Base-by-base conservation (phyloP, 345 rosid species). In the Eucalyptus polybractea region DNA sequence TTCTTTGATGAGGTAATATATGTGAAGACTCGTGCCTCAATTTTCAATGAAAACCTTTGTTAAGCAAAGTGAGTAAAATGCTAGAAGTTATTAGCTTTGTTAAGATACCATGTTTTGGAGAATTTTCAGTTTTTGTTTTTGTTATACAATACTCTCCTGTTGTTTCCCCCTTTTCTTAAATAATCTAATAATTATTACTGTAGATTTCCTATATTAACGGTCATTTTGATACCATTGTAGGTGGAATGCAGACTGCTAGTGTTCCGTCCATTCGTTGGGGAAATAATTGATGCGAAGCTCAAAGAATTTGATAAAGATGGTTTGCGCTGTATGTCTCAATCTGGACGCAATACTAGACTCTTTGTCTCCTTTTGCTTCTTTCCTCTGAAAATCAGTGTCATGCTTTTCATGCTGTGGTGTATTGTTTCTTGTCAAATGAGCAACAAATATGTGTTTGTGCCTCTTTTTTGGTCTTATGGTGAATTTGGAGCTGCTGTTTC, bases 251-350 rank as follows among this genome's bases (percentile, higher is more conserved):
- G 98, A 91, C 88, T 97, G 92, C 87, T 98, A 13, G 91, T 96
- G 88, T 98, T 98, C 89, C 98, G 98, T 87, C 99, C 99, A 87
- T 97, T 95, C 92, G 93, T 94, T 88, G 99, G 98, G 80, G 99
- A 98, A 92, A 88, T 95, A 88, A 96, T 98, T 69, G 88, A 91
- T 89, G 98, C 95, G 7, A 94, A 94, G 90, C 95, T 98, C 60
- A 98, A 94, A 92, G 97, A 95, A 91, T 96, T 95, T 54, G 94
- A 93, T 88, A 91, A 92, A 50, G 94, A 91, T 86, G 98, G 98
- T 88, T 91, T 98, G 88, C 98, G 93, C 72, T 93, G 99, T 98
- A 95, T 88, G 99, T 96, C 76, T 21, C 56, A 62, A 29, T 44
- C 47, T 76, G 47, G 29, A 40, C 9, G 2, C 44, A 89, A 51